Evolutionary conservation across 148 eudicot genomes (phyloP).

Genomic region (Linanthus parryae): DNA sequence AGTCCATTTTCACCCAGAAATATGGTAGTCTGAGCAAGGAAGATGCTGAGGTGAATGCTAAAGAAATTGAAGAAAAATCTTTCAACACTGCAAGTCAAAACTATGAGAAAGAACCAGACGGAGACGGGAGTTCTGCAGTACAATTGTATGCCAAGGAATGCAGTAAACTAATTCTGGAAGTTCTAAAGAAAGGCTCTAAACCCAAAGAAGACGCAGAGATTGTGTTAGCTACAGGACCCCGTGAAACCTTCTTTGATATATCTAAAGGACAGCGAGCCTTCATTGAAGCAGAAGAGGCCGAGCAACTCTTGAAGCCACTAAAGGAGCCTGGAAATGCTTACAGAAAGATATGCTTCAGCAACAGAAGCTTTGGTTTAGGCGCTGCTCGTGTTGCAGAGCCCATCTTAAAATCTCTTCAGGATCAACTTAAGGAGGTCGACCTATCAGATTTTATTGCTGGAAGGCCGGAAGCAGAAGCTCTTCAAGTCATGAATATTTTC

Average conservation of each 20-base stretch:
- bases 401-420: constrained; percentile 35
- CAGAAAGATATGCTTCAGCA: constrained; percentile 54
- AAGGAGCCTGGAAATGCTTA: constrained; percentile 40
- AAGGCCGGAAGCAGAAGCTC: constrained; percentile 56
- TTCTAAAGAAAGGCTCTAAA: constrained; percentile 35
- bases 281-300: constrained; percentile 50
- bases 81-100: constrained; percentile 39
- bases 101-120: constrained; percentile 56
- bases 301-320: constrained; percentile 35
- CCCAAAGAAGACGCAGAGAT: constrained; percentile 17
- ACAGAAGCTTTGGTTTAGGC: constrained; percentile 56
- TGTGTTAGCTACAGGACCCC: constrained; percentile 7
- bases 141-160: constrained; percentile 63
- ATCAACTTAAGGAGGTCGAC: constrained; percentile 50
- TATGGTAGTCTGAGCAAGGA: constrained; percentile 39
- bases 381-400: constrained; percentile 48
- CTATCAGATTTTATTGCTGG: constrained; percentile 65
- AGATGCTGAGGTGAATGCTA: constrained; percentile 47
- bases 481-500: constrained; percentile 53
- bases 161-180: constrained; percentile 48
- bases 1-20: constrained; percentile 48
- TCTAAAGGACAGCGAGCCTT: constrained; percentile 53
- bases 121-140: constrained; percentile 68
- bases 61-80: constrained; percentile 44
- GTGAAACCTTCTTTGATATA: constrained; percentile 40